Conservation (phyloP, 352 stramenopile genomes). For the Thalassiosira hispida region DNA sequence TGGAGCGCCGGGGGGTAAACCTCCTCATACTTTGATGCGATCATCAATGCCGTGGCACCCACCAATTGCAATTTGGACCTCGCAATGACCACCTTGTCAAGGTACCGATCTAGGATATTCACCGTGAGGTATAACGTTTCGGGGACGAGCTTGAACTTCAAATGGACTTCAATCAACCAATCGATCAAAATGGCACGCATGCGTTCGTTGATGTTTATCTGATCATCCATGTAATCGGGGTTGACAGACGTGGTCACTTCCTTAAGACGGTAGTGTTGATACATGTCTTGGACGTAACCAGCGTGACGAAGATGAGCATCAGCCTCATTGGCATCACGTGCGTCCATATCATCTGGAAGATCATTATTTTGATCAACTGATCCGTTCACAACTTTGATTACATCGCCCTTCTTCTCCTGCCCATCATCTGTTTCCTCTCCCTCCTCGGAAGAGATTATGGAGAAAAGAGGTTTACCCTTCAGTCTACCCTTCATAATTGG, state of each 20-base stretch:
- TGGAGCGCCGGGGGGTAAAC: slow-evolving; percentile 96
- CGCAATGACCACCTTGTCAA: slow-evolving; percentile 89
- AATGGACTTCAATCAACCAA: slow-evolving; percentile 99
- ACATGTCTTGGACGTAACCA: slow-evolving; percentile 91
- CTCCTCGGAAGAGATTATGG: too few relatives aligned
- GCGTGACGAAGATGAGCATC: slow-evolving; percentile 87
- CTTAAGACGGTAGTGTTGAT: slow-evolving; percentile 87
- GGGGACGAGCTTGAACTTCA: slow-evolving; percentile 96
- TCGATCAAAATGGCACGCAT: slow-evolving; percentile 99
- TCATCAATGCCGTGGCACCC: slow-evolving; percentile 93
- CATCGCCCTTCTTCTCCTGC: too few relatives aligned
- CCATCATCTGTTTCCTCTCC: too few relatives aligned
- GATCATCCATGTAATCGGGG: slow-evolving; percentile 88
- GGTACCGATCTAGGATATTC: slow-evolving; percentile 98
- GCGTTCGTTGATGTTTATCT: slow-evolving; percentile 98
- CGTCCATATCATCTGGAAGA: slow-evolving; percentile 87
- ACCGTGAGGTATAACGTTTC: slow-evolving; percentile 98
- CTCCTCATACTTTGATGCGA: slow-evolving; percentile 99
- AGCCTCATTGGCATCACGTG: slow-evolving; percentile 88
- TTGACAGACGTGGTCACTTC: slow-evolving; percentile 81
- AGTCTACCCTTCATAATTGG: too few relatives aligned
- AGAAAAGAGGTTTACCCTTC: too few relatives aligned
- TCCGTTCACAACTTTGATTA: too few relatives aligned
- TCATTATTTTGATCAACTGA: slow-evolving; percentile 82
- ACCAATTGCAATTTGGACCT: slow-evolving; percentile 96